Percentiles rank a stretch among this genome's conserved stretches.
Evolutionary conservation across 75 land plant genomes (phyloP).

Genomic region (Pinus taeda): DNA sequence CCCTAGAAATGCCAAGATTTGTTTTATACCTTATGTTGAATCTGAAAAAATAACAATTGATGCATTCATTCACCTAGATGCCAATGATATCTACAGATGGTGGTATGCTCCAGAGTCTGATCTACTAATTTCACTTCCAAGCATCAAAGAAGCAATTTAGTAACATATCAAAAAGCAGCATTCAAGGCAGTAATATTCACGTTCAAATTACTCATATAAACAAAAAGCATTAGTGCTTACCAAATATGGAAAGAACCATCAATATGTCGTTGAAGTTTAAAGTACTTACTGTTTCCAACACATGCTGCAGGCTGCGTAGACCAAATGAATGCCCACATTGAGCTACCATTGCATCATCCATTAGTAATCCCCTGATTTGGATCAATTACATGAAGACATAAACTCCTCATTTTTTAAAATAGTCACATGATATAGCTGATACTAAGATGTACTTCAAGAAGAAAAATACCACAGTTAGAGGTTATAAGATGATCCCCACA

Average conservation of each 20-base stretch:
- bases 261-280: background rate
- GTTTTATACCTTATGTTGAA: background rate
- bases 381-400: background rate
- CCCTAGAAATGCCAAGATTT: background rate
- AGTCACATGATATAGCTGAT: background rate
- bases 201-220: background rate
- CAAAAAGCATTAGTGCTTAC: background rate
- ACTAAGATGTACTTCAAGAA: background rate
- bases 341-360: conserved; percentile 45
- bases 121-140: background rate
- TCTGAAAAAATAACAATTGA: background rate
- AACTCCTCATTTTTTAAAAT: background rate
- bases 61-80: too few relatives aligned
- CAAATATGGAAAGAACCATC: background rate
- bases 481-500: background rate
- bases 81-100: background rate
- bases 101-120: background rate
- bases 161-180: background rate
- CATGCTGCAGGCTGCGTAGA: conserved; percentile 17
- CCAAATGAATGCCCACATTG: conserved; percentile 43
- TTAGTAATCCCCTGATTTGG: conserved; percentile 19
- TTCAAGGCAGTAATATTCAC: background rate
- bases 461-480: background rate
- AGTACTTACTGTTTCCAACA: conserved; percentile 20
- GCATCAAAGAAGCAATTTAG: too few relatives aligned